Percentiles rank a stretch among this genome's conserved stretches.
These are phyloP conservation scores for Saccharomyces hybrid DNA, from an alignment of 1,139 yeast species.

Conservation along the genomic window DNA sequence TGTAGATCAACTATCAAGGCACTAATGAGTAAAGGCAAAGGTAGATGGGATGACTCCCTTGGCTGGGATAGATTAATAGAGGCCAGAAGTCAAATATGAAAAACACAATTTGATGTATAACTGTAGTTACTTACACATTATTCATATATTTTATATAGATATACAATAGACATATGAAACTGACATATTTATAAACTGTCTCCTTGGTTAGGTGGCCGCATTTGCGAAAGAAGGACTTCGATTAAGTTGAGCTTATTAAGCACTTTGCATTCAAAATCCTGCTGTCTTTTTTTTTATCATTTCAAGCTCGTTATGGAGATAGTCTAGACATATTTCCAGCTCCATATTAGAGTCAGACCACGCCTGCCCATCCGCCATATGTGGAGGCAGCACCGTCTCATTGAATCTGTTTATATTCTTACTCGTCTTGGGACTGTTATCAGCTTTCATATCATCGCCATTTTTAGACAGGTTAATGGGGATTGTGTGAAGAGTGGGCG, in stretches of 20 bases:
- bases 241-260: neutral
- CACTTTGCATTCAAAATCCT: neutral
- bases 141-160: neutral
- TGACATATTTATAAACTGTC: neutral
- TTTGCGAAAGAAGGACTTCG: neutral
- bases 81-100: conserved; percentile 37
- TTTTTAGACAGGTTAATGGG: neutral
- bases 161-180: neutral
- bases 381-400: neutral
- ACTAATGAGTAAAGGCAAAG: conserved; percentile 70
- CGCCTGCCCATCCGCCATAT: neutral
- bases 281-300: neutral
- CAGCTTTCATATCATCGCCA: neutral
- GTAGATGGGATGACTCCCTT: conserved; percentile 69
- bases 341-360: neutral
- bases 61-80: conserved; percentile 65
- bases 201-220: neutral
- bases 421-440: neutral
- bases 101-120: neutral
- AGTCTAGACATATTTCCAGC: neutral
- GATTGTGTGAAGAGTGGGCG: conserved; percentile 2
- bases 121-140: neutral
- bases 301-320: neutral
- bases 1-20: conserved; percentile 66
- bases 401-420: neutral